phyloP scores from a whole-genome alignment of 2,329 filamentous ascomycete genomes.

The Myriosclerotinia duriaeana region DNA sequence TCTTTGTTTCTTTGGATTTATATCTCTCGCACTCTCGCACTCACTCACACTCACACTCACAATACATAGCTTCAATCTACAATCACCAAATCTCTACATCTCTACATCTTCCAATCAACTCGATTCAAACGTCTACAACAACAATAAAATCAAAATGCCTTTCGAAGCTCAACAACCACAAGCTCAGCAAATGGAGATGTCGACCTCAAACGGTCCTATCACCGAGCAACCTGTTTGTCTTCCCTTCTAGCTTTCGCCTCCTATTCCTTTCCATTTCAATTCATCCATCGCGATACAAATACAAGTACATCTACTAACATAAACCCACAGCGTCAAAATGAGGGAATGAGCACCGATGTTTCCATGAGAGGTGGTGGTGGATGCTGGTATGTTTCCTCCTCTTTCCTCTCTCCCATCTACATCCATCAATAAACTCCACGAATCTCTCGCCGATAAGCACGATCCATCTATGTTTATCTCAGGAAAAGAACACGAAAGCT shows the following conservation, averaged over 20 bases:
- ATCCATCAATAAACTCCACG: background rate
- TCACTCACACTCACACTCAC: background rate
- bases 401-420: background rate
- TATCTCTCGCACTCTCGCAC: background rate
- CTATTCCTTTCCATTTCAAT: background rate
- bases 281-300: background rate
- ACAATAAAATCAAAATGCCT: slow-evolving; percentile 18
- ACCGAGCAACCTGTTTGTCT: slow-evolving; percentile 24
- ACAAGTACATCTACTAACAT: too few relatives aligned
- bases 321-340: slow-evolving; percentile 19
- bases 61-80: background rate
- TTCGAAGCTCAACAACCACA: slow-evolving; percentile 24
- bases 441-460: too few relatives aligned
- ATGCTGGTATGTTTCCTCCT: slow-evolving; percentile 15
- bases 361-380: slow-evolving; percentile 21
- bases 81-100: background rate
- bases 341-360: slow-evolving; percentile 20
- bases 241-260: background rate
- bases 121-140: background rate
- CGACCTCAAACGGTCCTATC: slow-evolving; percentile 13
- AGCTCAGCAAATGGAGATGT: slow-evolving; percentile 24
- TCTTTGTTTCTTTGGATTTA: background rate
- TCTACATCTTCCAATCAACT: background rate
- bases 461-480: too few relatives aligned
- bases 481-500: background rate